Evolutionary conservation across 1,139 yeast species (phyloP).

Genomic region (Petasospora rhodanensis): DNA sequence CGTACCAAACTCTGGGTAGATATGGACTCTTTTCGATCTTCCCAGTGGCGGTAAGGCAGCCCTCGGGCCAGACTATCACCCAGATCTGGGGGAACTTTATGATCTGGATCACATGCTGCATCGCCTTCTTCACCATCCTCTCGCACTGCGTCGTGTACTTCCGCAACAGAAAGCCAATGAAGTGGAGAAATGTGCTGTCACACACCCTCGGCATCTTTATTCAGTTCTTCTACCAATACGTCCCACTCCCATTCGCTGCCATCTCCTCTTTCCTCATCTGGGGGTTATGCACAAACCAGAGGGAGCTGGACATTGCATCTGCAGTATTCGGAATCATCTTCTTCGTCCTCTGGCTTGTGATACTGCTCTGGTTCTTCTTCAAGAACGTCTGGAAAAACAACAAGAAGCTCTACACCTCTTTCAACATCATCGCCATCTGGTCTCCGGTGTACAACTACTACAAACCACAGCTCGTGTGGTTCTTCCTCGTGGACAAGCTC

Average conservation of each 20-base stretch:
- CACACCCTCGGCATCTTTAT: constrained; percentile 33
- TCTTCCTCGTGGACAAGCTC: constrained; percentile 34
- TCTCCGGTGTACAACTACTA: constrained; percentile 41
- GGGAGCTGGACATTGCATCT: constrained; percentile 3
- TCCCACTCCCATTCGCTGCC: constrained; percentile 44
- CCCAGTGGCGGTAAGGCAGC: constrained; percentile 5
- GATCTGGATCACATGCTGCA: constrained; percentile 28
- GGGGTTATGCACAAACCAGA: constrained; percentile 8
- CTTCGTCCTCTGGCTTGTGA: constrained; percentile 29
- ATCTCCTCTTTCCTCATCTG: constrained; percentile 38
- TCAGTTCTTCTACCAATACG: constrained; percentile 33
- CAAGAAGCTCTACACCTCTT: constrained; percentile 42
- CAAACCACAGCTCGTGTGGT: constrained; percentile 40
- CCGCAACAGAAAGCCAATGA: not conserved
- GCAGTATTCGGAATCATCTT: constrained; percentile 31
- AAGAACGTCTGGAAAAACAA: constrained; percentile 21
- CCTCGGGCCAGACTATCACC: constrained; percentile 1
- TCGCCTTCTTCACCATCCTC: constrained; percentile 11
- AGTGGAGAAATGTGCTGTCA: constrained; percentile 2
- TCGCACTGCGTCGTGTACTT: constrained; percentile 6
- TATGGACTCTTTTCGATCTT: constrained; percentile 8
- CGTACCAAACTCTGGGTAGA: constrained; percentile 23
- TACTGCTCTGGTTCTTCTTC: constrained; percentile 31
- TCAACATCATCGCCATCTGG: constrained; percentile 45
- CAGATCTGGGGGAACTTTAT: constrained; percentile 42